Evolutionary conservation across 192 early-diverging fungal genomes (phyloP), one percentile per base, ranked within the genome.

Genomic region (Entomortierella chlamydospora): DNA sequence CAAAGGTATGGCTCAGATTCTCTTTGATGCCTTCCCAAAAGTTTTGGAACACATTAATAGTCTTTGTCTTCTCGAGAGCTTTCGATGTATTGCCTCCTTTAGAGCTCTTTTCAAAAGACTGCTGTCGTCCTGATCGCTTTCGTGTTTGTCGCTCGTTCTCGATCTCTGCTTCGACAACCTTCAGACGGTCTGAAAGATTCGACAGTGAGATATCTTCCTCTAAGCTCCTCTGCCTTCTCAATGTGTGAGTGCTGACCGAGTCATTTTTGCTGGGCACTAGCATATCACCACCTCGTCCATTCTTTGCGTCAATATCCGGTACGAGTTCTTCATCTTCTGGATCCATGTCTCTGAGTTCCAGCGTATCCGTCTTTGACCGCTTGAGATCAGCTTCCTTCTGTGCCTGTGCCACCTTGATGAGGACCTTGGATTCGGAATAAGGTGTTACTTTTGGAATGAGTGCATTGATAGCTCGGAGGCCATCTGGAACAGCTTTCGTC

Each of bases 21-120:
- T 64, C 61, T 33, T 78, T 78, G 61, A 78, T 64, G 7, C 67
- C 61, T 15, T 78, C 74, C 74, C 74, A 78, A 28, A 78, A 70
- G 12, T 34, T 18, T 28, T 54, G n/a, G 56, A 70, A 78, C 1
- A 61, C 53, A 45, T 49, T 47, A 18, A 45, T 26, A 12, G 29
- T 11, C 50, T 64, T 78, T 50, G 41, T 4, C 25, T 68, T 63
- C 18, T 60, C 67, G 28, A 77, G 33, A 0, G 54, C 60, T 13
- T 26, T 25, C 0, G 47, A 30, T 26, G 30, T 42, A 12, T 53
- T 68, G 12, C 49, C 25, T 25, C 28, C 15, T 23, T 29, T 33
- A 6, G 18, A 10, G 26, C n/a, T 53, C 2, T 8, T 30, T 1
- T 33, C n/a, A 10, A 10, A 17, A 51, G 45, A 50, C 20, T 30